phyloP scores from a whole-genome alignment of 768 basidiomycete species.

The Suillus subluteus region DNA sequence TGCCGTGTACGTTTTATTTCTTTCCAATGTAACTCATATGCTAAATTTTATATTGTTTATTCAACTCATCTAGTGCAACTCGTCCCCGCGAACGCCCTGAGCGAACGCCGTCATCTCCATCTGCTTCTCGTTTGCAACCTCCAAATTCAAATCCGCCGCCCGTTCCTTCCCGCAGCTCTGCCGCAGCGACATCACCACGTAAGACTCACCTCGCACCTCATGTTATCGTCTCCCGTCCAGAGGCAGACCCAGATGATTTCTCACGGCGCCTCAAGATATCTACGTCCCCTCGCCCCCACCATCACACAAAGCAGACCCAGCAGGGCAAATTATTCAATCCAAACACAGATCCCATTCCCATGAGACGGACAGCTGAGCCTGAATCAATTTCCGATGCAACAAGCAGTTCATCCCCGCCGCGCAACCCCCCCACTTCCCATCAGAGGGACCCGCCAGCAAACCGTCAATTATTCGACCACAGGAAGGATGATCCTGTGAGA shows the following conservation, averaged over 20 bases:
- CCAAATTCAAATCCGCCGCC: slow-evolving; percentile 31
- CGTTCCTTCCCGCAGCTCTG: slow-evolving; percentile 28
- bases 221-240: slow-evolving; percentile 41
- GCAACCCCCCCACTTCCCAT: slow-evolving; percentile 36
- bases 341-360: slow-evolving; percentile 65
- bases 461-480: slow-evolving; percentile 82
- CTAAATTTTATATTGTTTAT: slow-evolving; percentile 12
- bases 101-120: slow-evolving; percentile 36
- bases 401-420: slow-evolving; percentile 49
- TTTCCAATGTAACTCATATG: neutral
- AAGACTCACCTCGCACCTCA: slow-evolving; percentile 39
- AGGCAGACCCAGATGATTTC: slow-evolving; percentile 75
- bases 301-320: slow-evolving; percentile 38
- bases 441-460: slow-evolving; percentile 37
- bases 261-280: slow-evolving; percentile 74
- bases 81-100: slow-evolving; percentile 53
- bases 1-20: slow-evolving; percentile 50
- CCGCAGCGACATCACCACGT: slow-evolving; percentile 31
- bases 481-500: slow-evolving; percentile 88
- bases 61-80: slow-evolving; percentile 39
- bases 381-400: slow-evolving; percentile 65
- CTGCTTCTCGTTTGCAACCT: slow-evolving; percentile 34
- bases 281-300: slow-evolving; percentile 43
- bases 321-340: slow-evolving; percentile 70
- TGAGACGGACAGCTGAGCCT: slow-evolving; percentile 64